Evolutionary conservation across 106 monocot genomes (phyloP).

Genomic region (Acorus calamus): DNA sequence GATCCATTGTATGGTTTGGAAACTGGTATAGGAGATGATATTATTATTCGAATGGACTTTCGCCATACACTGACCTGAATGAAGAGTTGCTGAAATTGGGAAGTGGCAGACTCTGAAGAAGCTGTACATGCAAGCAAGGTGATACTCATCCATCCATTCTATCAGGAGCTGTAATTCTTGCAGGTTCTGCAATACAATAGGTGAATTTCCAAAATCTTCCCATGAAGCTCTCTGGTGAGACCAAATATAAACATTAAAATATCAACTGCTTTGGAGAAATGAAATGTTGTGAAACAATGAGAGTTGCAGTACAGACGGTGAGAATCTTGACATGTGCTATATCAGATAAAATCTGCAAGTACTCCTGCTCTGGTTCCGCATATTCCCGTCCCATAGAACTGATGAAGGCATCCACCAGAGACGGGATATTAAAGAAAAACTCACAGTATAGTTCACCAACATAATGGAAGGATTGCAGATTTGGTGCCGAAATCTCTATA

Average conservation of each 20-base stretch:
- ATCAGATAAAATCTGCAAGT: constrained; percentile 12
- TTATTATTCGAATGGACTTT: not conserved
- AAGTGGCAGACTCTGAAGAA: constrained; percentile 22
- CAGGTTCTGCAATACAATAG: constrained; percentile 25
- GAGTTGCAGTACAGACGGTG: constrained; percentile 19
- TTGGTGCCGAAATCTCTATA: constrained; percentile 6
- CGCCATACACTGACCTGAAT: constrained; percentile 16
- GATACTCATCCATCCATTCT: constrained; percentile 3
- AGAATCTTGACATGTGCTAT: constrained; percentile 38
- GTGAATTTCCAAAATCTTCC: constrained; percentile 4
- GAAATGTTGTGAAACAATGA: constrained; percentile 8
- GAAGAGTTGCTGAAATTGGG: constrained; percentile 34
- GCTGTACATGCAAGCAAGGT: constrained; percentile 16
- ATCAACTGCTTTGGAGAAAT: not conserved
- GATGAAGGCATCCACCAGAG: constrained; percentile 27
- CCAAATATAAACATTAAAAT: not conserved
- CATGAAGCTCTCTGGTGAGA: not conserved
- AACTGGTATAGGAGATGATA: not conserved
- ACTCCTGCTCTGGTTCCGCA: constrained; percentile 11
- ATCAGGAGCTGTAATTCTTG: constrained; percentile 35
- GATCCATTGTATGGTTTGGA: not conserved
- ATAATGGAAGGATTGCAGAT: not conserved
- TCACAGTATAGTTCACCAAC: not conserved
- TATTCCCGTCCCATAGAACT: constrained; percentile 4
- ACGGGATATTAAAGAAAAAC: constrained; percentile 7